Evolutionary conservation across 148 eudicot genomes (phyloP).

Genomic region (Rhododendron simsii): DNA sequence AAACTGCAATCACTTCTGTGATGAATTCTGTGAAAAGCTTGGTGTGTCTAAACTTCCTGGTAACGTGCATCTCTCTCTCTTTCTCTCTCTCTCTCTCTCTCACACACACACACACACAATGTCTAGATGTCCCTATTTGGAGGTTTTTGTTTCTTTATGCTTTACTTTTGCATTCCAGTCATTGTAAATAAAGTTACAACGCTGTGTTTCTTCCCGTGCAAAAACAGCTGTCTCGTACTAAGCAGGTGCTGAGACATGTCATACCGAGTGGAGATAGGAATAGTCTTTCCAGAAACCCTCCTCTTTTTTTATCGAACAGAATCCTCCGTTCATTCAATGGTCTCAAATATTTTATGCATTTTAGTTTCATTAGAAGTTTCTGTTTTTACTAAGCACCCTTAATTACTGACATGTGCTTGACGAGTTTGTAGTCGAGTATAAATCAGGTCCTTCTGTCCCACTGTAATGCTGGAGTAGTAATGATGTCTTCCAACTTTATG

Average conservation of each 20-base stretch:
- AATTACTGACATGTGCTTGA: neutral
- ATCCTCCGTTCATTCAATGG: neutral
- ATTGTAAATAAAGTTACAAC: neutral
- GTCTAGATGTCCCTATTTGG: neutral
- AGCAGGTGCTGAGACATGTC: neutral
- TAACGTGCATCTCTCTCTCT: slow-evolving; percentile 13
- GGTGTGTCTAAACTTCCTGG: slow-evolving; percentile 96
- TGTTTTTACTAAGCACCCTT: neutral
- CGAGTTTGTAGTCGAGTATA: too few relatives aligned
- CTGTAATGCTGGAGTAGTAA: neutral
- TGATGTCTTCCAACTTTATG: neutral
- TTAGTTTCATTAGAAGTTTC: neutral
- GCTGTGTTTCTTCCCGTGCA: neutral
- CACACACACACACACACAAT: neutral
- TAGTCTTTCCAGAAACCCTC: neutral
- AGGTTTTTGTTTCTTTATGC: neutral
- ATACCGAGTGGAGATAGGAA: neutral
- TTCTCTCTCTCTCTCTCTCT: neutral
- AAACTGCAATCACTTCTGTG: slow-evolving; percentile 97
- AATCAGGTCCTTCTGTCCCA: neutral
- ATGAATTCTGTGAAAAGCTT: slow-evolving; percentile 80
- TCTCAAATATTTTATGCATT: neutral
- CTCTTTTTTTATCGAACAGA: too few relatives aligned
- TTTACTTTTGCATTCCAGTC: neutral
- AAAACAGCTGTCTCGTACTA: neutral